A percentile compares a stretch with the other conserved stretches of the same genome.
These are phyloP conservation scores for Cardamine resedifolia DNA, from an alignment of 345 rosid genomes.

Conservation along the genomic window DNA sequence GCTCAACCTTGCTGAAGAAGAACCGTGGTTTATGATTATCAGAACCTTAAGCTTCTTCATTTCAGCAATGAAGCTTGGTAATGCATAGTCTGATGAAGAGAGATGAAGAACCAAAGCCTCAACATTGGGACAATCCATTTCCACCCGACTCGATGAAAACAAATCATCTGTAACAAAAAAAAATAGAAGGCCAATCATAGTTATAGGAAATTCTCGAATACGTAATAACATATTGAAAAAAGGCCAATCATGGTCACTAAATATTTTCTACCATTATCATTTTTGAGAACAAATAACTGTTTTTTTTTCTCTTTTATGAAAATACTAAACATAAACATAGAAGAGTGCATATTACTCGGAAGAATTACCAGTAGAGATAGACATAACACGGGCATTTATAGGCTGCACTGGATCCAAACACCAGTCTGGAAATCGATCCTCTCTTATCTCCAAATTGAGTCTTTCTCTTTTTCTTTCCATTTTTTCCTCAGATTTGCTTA, in stretches of 20 bases:
- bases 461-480: conserved; percentile 31
- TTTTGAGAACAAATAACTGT: too few species aligned
- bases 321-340: too few species aligned
- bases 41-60: conserved; percentile 52
- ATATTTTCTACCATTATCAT: too few species aligned
- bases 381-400: conserved; percentile 37
- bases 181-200: neutral
- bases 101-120: conserved; percentile 51
- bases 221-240: too few species aligned
- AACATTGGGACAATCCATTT: conserved; percentile 44
- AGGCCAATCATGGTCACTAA: too few species aligned
- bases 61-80: conserved; percentile 50
- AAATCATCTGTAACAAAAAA: conserved; percentile 45
- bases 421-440: conserved; percentile 45
- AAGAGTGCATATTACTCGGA: neutral
- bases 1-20: conserved; percentile 34
- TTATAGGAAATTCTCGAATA: neutral
- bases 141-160: conserved; percentile 46
- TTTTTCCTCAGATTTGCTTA: conserved; percentile 4
- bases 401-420: conserved; percentile 35
- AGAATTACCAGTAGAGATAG: conserved; percentile 47
- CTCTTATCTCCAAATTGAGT: conserved; percentile 38
- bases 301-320: too few species aligned
- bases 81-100: conserved; percentile 33
- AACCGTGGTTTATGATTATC: conserved; percentile 42